Percentiles rank a stretch among this genome's conserved stretches.
Evolutionary conservation across 2,329 filamentous ascomycete species (phyloP).

Genomic region (Monosporascus sp.): DNA sequence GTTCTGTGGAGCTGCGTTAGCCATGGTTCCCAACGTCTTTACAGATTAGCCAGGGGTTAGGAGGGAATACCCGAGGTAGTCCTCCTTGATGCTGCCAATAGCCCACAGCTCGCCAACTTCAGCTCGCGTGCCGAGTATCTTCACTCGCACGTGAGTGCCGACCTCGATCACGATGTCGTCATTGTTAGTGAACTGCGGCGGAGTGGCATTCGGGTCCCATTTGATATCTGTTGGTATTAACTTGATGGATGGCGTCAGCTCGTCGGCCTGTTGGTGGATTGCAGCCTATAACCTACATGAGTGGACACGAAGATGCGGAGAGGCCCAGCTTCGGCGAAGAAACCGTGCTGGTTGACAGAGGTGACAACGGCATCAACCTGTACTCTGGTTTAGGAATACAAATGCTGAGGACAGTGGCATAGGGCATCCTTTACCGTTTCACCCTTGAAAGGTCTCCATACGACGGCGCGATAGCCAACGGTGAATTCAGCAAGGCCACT

Average conservation of each 20-base stretch:
- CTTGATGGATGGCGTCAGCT: slow-evolving; percentile 39
- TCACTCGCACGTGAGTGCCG: slow-evolving; percentile 86
- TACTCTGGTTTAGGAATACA: slow-evolving; percentile 19
- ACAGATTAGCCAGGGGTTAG: slow-evolving; percentile 1
- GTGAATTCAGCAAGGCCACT: slow-evolving; percentile 92
- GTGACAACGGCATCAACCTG: slow-evolving; percentile 92
- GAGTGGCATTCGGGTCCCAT: slow-evolving; percentile 91
- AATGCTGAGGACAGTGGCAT: slow-evolving; percentile 4
- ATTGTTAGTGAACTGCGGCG: slow-evolving; percentile 95
- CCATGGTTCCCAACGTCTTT: background rate
- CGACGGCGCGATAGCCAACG: slow-evolving; percentile 89
- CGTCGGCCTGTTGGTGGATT: slow-evolving; percentile 1
- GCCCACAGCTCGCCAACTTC: slow-evolving; percentile 95
- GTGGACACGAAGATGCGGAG: slow-evolving; percentile 74
- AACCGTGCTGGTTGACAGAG: slow-evolving; percentile 85
- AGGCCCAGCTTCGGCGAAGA: slow-evolving; percentile 80
- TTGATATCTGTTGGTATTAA: slow-evolving; percentile 89
- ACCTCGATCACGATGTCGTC: slow-evolving; percentile 91
- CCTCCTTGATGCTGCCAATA: slow-evolving; percentile 93
- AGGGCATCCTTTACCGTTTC: slow-evolving; percentile 69
- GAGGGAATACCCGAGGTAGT: slow-evolving; percentile 58
- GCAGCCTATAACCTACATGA: slow-evolving; percentile 50
- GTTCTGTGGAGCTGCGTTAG: slow-evolving; percentile 12
- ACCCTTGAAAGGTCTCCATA: slow-evolving; percentile 96
- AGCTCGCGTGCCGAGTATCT: slow-evolving; percentile 87